Base-by-base conservation (phyloP, 352 stramenopile genomes). In the Phytophthora hybrid region DNA sequence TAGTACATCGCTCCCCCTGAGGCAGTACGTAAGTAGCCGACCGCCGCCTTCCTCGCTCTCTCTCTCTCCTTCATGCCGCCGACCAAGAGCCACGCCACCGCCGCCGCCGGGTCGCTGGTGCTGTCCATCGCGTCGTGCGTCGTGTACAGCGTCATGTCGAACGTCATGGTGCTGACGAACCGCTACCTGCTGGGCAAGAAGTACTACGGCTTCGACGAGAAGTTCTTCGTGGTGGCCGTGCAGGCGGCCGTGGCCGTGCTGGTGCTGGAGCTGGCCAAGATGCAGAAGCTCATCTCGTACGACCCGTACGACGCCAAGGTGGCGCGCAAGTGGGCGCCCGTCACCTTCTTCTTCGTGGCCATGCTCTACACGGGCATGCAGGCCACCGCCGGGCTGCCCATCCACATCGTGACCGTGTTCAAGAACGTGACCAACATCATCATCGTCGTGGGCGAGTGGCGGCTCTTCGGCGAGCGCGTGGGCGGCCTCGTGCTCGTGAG, bases 351-450 rank as follows among this genome's bases (percentile, higher is more conserved):
- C 76, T 99, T 99, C 78, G 98, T 99, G 65, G 77, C 90, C 59
- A 99, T 99, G 98, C 91, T 99, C 16, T 99, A 98, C 85, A 99
- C 97, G 26, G 92, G 95, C 62, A 99, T 99, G 84, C 90, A 98
- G 69, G 88, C 87, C 54, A 95, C 87, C 0, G 90, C 87, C 0
- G 89, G 88, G n/a, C 95, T 99, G 47, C 97, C 93, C 1, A 98
- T 99, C 56, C 98, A 99, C 74, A 99, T 99, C 82, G 94, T 99
- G n/a, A 99, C 98, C 13, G 97, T 99, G 13, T 99, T 99, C 77
- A 99, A 99, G 84, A 99, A 99, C 83, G 89, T 99, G n/a, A 99
- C 98, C 31, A 99, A 99, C 80, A 98, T 99, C 71, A 95, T 99
- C 74, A 99, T 98, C 47, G 94, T 98, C 29, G 83, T 93, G 57